phyloP scores from a whole-genome alignment of 2,329 filamentous ascomycete genomes.

The Phialophora macrospora region DNA sequence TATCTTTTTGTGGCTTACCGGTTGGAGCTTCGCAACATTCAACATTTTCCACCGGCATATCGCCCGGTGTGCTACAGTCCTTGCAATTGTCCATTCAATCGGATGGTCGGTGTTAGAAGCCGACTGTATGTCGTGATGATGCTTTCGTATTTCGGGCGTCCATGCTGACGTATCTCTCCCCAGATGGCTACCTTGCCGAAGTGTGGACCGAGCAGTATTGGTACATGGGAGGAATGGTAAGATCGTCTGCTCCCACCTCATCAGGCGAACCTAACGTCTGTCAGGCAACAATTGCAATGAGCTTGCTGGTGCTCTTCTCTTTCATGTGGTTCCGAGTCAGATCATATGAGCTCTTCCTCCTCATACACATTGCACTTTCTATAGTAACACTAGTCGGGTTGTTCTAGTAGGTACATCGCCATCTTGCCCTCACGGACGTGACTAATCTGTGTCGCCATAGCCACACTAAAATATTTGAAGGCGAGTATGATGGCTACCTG shows the following conservation, averaged over 20 bases:
- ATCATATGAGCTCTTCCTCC: constrained; percentile 52
- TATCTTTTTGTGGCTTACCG: constrained; percentile 67
- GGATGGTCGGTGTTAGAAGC: constrained; percentile 56
- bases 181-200: constrained; percentile 19
- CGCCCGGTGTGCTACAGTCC: constrained; percentile 64
- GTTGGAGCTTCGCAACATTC: constrained; percentile 70
- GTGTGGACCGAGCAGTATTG: constrained; percentile 47
- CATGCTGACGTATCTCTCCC: constrained; percentile 10
- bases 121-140: constrained; percentile 12
- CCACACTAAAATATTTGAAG: constrained; percentile 55
- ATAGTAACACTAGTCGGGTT: constrained; percentile 52
- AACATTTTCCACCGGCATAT: constrained; percentile 71
- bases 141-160: not conserved
- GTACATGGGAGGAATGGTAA: constrained; percentile 47
- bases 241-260: constrained; percentile 15
- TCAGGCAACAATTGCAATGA: constrained; percentile 44
- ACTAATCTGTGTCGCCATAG: constrained; percentile 40
- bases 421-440: not conserved
- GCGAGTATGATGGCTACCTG: constrained; percentile 57
- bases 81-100: constrained; percentile 67
- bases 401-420: constrained; percentile 50
- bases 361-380: constrained; percentile 49
- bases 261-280: not conserved
- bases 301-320: constrained; percentile 51
- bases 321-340: constrained; percentile 52